Evolutionary conservation across 805 yeast genomes (phyloP).

Genomic region (Yamadazyma insecticola): DNA sequence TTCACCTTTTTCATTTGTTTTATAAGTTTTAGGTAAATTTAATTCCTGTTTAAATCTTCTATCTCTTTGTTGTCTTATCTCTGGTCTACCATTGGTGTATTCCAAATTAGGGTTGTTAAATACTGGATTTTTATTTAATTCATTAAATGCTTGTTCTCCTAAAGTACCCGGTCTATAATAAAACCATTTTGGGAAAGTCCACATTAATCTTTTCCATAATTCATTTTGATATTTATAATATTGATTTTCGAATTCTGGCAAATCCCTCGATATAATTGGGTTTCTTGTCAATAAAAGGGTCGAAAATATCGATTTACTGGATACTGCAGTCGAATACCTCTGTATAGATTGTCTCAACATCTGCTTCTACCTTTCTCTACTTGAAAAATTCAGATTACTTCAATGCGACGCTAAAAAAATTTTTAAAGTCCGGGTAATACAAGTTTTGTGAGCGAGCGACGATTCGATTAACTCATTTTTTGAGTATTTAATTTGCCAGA

Average conservation of each 20-base stretch:
- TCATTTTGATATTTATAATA: slow-evolving; percentile 83
- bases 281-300: slow-evolving; percentile 70
- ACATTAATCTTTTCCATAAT: slow-evolving; percentile 85
- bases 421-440: no score
- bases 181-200: slow-evolving; percentile 95
- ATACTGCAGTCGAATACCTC: no score
- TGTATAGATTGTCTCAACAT: no score
- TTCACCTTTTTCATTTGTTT: slow-evolving; percentile 23
- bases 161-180: slow-evolving; percentile 88
- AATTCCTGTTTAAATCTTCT: slow-evolving; percentile 77
- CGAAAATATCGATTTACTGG: slow-evolving; percentile 40
- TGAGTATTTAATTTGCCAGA: no score
- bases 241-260: slow-evolving; percentile 63
- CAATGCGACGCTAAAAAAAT: no score
- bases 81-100: slow-evolving; percentile 82
- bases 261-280: slow-evolving; percentile 80
- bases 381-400: no score
- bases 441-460: no score
- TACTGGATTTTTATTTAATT: slow-evolving; percentile 72
- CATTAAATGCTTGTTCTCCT: slow-evolving; percentile 73
- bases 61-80: slow-evolving; percentile 83
- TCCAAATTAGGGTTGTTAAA: slow-evolving; percentile 69
- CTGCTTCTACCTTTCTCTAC: no score
- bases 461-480: no score
- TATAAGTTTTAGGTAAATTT: slow-evolving; percentile 64